A percentile compares a stretch with the other conserved stretches of the same genome.
Evolutionary conservation across 768 basidiomycete genomes (phyloP).

Genomic region (Tricholoma saponaceum): DNA sequence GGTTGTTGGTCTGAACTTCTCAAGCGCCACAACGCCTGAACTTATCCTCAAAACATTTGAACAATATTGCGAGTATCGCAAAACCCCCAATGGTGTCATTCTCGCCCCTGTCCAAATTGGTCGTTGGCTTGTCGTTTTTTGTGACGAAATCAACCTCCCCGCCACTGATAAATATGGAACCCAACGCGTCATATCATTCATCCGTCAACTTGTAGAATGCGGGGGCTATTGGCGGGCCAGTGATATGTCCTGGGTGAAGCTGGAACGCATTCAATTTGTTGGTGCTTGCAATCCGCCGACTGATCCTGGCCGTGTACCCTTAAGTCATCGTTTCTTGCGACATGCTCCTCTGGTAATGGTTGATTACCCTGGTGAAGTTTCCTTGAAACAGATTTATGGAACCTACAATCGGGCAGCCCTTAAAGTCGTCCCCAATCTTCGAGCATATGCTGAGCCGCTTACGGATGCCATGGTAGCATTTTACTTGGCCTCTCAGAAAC

Average conservation of each 20-base stretch:
- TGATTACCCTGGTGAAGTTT: constrained; percentile 96
- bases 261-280: constrained; percentile 99
- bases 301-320: constrained; percentile 97
- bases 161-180: constrained; percentile 98
- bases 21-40: constrained; percentile 97
- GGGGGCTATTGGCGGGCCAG: constrained; percentile 93
- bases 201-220: constrained; percentile 92
- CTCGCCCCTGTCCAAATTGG: constrained; percentile 93
- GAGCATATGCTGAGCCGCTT: constrained; percentile 89
- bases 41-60: constrained; percentile 99
- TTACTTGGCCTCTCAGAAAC: constrained; percentile 90
- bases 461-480: constrained; percentile 98
- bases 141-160: constrained; percentile 98
- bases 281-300: constrained; percentile 99
- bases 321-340: constrained; percentile 94
- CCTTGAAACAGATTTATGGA: constrained; percentile 96
- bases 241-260: constrained; percentile 95
- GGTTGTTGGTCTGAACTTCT: constrained; percentile 98
- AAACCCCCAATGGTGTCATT: constrained; percentile 97
- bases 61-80: constrained; percentile 98
- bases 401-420: constrained; percentile 96
- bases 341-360: constrained; percentile 99
- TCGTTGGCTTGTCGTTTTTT: constrained; percentile 99
- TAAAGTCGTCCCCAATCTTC: constrained; percentile 91
- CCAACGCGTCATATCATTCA: constrained; percentile 96